A percentile compares a stretch with the other conserved stretches of the same genome.
phyloP scores from a whole-genome alignment of 2,329 filamentous ascomycete genomes.

The Botrytis galanthina region DNA sequence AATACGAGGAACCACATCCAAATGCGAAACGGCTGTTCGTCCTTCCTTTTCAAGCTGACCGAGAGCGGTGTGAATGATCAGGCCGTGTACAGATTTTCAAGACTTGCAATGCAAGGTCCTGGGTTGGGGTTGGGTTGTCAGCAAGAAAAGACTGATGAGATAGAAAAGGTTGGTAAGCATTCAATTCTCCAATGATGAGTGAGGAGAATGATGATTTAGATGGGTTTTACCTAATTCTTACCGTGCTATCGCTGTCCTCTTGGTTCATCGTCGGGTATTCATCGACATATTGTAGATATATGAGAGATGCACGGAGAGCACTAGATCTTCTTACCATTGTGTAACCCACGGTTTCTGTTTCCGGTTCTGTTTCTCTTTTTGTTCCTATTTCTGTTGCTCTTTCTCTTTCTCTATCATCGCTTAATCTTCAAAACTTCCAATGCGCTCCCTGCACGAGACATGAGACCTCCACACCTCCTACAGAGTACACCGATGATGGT shows the following conservation, averaged over 20 bases:
- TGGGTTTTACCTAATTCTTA: background rate
- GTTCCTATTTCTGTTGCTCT: background rate
- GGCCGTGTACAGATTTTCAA: background rate
- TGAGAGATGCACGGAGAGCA: background rate
- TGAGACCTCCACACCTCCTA: background rate
- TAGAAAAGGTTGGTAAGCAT: background rate
- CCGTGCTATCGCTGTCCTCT: background rate
- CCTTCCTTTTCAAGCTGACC: conserved; percentile 19
- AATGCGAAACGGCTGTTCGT: background rate
- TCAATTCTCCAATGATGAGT: background rate
- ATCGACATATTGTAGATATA: background rate
- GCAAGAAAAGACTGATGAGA: background rate
- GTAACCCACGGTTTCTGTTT: background rate
- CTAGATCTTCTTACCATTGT: background rate
- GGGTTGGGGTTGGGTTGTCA: background rate
- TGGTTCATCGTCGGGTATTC: background rate
- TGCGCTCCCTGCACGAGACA: background rate
- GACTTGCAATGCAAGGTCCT: background rate
- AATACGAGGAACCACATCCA: background rate
- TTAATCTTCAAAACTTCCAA: background rate
- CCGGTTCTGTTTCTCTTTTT: background rate
- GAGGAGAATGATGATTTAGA: background rate
- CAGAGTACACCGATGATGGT: background rate
- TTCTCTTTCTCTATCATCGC: background rate
- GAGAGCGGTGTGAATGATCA: conserved; percentile 17